Evolutionary conservation across 805 yeast species (phyloP).

Genomic region (Ogataea paraovalis): DNA sequence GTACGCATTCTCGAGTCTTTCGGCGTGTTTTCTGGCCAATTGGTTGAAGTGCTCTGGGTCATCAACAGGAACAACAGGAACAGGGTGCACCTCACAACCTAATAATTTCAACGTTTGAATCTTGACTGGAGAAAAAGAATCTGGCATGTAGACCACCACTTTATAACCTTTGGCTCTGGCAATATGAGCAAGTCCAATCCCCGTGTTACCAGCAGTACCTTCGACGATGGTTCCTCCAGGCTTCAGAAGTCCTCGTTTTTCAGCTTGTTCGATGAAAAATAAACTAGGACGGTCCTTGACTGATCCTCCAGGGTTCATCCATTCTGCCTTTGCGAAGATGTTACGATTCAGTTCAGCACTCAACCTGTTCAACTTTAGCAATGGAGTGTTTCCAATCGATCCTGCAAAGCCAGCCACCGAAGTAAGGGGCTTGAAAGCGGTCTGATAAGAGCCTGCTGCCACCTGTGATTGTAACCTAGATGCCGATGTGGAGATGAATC

Average conservation of each 20-base stretch:
- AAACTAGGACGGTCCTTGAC: slow-evolving; percentile 90
- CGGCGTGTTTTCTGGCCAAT: slow-evolving; percentile 84
- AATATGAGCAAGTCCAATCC: slow-evolving; percentile 80
- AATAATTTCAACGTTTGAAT: slow-evolving; percentile 67
- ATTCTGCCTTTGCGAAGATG: slow-evolving; percentile 86
- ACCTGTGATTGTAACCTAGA: background rate
- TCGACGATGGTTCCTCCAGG: slow-evolving; percentile 88
- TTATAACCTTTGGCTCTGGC: slow-evolving; percentile 82
- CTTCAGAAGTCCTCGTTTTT: slow-evolving; percentile 52
- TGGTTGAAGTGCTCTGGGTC: slow-evolving; percentile 86
- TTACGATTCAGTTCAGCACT: slow-evolving; percentile 62
- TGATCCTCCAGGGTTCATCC: slow-evolving; percentile 91
- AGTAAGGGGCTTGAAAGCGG: slow-evolving; percentile 54
- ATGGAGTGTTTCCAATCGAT: slow-evolving; percentile 93
- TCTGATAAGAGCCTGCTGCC: slow-evolving; percentile 28
- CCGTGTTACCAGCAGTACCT: slow-evolving; percentile 96
- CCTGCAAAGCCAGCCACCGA: slow-evolving; percentile 67
- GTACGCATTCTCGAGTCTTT: slow-evolving; percentile 67
- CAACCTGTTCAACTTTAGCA: slow-evolving; percentile 56
- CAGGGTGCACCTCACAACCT: slow-evolving; percentile 87
- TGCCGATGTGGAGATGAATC: slow-evolving; percentile 13
- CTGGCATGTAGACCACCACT: slow-evolving; percentile 86
- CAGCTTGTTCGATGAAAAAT: slow-evolving; percentile 75
- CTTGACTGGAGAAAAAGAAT: slow-evolving; percentile 79
- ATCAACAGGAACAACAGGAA: slow-evolving; percentile 79